These are phyloP conservation scores for Elsinoe perseae DNA, from an alignment of 2,329 filamentous ascomycete species.

Conservation along the genomic window DNA sequence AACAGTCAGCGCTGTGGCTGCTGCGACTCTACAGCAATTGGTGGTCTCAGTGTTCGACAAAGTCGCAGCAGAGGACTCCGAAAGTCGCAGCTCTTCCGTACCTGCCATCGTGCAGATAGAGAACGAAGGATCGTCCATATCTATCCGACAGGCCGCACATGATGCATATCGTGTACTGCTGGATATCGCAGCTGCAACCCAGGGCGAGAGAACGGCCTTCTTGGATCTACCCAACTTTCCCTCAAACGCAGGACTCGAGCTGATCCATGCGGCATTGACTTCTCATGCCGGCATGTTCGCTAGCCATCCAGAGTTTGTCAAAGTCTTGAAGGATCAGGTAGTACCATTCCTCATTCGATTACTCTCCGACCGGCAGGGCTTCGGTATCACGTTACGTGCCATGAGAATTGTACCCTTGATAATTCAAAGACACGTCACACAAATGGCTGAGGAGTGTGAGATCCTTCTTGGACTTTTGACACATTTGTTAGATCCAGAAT, in stretches of 20 bases:
- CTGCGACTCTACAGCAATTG: slow-evolving; percentile 91
- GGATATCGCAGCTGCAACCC: slow-evolving; percentile 80
- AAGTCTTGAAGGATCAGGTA: slow-evolving; percentile 66
- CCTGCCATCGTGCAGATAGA: slow-evolving; percentile 60
- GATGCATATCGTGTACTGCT: slow-evolving; percentile 85
- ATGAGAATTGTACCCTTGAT: slow-evolving; percentile 77
- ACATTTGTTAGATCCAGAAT: slow-evolving; percentile 79
- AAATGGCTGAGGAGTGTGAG: slow-evolving; percentile 71
- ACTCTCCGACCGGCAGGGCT: slow-evolving; percentile 68
- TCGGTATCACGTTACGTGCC: slow-evolving; percentile 73
- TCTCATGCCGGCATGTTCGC: slow-evolving; percentile 78
- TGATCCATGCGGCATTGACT: slow-evolving; percentile 82
- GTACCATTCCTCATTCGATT: slow-evolving; percentile 76
- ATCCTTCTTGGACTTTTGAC: slow-evolving; percentile 75
- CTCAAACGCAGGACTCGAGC: slow-evolving; percentile 76
- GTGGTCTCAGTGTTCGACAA: slow-evolving; percentile 91
- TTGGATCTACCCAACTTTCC: slow-evolving; percentile 70
- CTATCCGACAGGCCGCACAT: slow-evolving; percentile 66
- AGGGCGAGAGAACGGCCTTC: slow-evolving; percentile 75
- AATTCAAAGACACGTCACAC: slow-evolving; percentile 66
- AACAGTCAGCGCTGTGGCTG: slow-evolving; percentile 90
- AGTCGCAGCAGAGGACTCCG: slow-evolving; percentile 72
- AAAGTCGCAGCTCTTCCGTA: slow-evolving; percentile 36
- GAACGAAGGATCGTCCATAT: slow-evolving; percentile 54
- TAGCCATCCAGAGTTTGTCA: slow-evolving; percentile 68